Evolutionary conservation across 306 rosid genomes (phyloP).

Genomic region (Urtica urens): DNA sequence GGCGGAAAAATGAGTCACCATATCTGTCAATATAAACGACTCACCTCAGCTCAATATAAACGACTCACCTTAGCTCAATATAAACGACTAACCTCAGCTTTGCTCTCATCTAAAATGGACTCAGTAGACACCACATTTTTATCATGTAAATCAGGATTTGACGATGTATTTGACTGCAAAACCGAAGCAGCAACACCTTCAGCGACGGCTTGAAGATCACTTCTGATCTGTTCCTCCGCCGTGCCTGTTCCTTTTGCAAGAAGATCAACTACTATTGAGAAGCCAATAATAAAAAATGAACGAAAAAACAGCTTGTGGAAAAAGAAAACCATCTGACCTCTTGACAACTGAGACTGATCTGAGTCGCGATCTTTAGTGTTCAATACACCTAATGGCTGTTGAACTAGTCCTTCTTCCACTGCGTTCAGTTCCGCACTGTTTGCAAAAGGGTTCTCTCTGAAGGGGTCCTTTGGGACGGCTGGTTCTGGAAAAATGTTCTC

Average conservation of each 20-base stretch:
- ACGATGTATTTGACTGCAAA: conserved; percentile 36
- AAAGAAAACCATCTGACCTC: conserved; percentile 48
- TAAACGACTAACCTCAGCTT: conserved; percentile 31
- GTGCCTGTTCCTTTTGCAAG: conserved; percentile 57
- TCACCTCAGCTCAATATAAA: neutral
- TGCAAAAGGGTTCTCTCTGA: conserved; percentile 29
- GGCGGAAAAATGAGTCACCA: neutral
- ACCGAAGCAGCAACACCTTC: conserved; percentile 89
- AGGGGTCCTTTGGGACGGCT: conserved; percentile 27
- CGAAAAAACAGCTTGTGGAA: conserved; percentile 7
- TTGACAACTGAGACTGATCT: conserved; percentile 32
- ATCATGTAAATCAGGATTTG: conserved; percentile 34
- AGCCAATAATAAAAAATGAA: neutral
- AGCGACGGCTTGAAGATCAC: conserved; percentile 87
- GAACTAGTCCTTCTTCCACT: conserved; percentile 39
- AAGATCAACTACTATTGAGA: too few species aligned
- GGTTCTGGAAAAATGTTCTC: conserved; percentile 36
- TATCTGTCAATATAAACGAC: neutral
- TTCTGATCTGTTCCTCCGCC: conserved; percentile 59
- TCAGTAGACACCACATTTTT: conserved; percentile 24
- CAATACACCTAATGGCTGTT: conserved; percentile 22
- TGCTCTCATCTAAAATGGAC: conserved; percentile 26
- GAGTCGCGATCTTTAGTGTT: conserved; percentile 38
- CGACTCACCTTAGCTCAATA: neutral
- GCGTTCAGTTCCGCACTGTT: conserved; percentile 27